Evolutionary conservation across 805 yeast genomes (phyloP).

Genomic region (Torulaspora franciscae): DNA sequence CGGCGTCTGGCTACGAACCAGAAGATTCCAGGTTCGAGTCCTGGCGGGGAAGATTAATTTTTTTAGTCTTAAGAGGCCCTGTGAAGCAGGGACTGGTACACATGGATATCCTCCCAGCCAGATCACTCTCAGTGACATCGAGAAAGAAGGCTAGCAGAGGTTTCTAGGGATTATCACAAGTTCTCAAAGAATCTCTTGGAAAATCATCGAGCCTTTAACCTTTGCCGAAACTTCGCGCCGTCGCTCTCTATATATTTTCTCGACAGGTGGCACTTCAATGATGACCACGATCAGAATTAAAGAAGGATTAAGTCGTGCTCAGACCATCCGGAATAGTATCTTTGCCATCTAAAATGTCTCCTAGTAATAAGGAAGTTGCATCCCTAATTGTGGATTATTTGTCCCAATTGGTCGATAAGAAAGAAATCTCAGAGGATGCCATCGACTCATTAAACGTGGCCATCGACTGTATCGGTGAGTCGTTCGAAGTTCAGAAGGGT

Average conservation of each 20-base stretch:
- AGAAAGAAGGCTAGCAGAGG: not conserved
- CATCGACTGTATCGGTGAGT: conserved; percentile 84
- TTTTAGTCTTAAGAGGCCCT: no score
- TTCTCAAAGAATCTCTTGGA: conserved; percentile 2
- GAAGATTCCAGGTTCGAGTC: conserved; percentile 53
- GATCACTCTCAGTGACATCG: not conserved
- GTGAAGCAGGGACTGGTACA: not conserved
- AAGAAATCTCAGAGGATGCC: conserved; percentile 69
- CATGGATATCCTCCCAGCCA: not conserved
- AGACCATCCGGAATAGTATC: not conserved
- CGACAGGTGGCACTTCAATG: conserved; percentile 1
- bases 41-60: conserved; percentile 44
- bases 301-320: not conserved
- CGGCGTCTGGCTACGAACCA: conserved; percentile 68
- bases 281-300: not conserved
- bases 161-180: not conserved
- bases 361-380: conserved; percentile 61
- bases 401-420: conserved; percentile 51
- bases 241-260: conserved; percentile 1
- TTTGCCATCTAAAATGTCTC: conserved; percentile 36
- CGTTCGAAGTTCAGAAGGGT: conserved; percentile 63
- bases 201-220: conserved; percentile 1
- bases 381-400: conserved; percentile 71
- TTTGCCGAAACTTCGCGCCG: conserved; percentile 1
- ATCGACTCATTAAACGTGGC: conserved; percentile 91